phyloP scores from a whole-genome alignment of 768 basidiomycete genomes.

The Boletus sp. region DNA sequence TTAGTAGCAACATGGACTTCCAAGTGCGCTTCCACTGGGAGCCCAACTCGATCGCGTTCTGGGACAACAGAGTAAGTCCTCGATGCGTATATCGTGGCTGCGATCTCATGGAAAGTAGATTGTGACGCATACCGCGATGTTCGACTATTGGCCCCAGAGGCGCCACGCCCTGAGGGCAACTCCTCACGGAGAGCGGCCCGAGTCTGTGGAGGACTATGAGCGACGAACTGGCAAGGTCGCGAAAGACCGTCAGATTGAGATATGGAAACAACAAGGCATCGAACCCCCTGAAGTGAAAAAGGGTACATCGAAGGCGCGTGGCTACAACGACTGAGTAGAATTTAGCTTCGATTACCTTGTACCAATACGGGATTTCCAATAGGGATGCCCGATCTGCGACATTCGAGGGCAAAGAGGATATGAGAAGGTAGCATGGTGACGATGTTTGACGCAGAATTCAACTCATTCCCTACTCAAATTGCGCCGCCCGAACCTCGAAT shows the following conservation, averaged over 20 bases:
- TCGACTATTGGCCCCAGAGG: constrained; percentile 77
- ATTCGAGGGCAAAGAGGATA: background rate
- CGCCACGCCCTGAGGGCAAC: constrained; percentile 81
- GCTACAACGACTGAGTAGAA: constrained; percentile 57
- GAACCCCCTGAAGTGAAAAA: constrained; percentile 35
- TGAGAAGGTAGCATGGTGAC: background rate
- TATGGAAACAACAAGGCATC: constrained; percentile 68
- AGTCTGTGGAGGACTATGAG: constrained; percentile 74
- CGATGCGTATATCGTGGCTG: background rate
- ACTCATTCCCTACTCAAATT: constrained; percentile 2
- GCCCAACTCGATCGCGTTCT: too few relatives aligned
- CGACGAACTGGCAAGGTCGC: constrained; percentile 60
- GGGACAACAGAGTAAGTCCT: constrained; percentile 73
- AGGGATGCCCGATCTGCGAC: background rate
- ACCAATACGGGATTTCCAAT: background rate
- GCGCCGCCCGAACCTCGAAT: constrained; percentile 8
- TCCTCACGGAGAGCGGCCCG: constrained; percentile 76
- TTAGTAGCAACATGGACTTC: too few relatives aligned
- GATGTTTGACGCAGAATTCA: background rate
- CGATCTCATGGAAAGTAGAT: constrained; percentile 38
- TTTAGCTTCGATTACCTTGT: constrained; percentile 5
- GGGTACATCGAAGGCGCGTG: constrained; percentile 40
- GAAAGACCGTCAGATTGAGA: constrained; percentile 69
- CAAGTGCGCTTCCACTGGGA: too few relatives aligned
- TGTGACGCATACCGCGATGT: constrained; percentile 75